Base-by-base conservation (phyloP, 768 basidiomycete genomes). In the Boletus subcaerulescens region DNA sequence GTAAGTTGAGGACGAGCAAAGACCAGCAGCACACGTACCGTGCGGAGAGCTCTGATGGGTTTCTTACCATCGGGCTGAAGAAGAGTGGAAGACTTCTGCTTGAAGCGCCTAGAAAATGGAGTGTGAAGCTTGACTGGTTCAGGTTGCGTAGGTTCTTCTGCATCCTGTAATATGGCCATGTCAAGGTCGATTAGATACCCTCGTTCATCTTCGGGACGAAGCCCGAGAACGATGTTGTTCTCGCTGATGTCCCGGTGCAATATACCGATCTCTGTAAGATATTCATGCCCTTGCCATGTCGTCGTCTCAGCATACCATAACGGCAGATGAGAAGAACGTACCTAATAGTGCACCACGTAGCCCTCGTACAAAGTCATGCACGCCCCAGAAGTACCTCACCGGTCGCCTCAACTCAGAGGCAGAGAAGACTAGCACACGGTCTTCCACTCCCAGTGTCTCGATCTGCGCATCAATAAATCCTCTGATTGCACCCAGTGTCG, bases 161-260 rank as follows among this genome's bases (percentile, higher is more conserved):
- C 22, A 22, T 35, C 8, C 12, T 50, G 49, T 15, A 46, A 7
- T 6, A 49, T 31, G 18, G 39, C 38, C 48, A 49, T 40, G 18
- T 49, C 48, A 3, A 40, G 14, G 29, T 49, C 48, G n/a, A 49
- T 36, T 33, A 47, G 46, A 4, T 47, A 47, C 4, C 46, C 46
- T 35, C 46, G 46, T 22, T 47, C 33, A 22, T 35, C 33, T 10
- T 17, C 32, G 2, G 46, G 46, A 22, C 33, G 40, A 20, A 22
- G 48, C 3, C 58, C 58, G 3, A 74, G 67, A 17, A 74, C 63
- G 7, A 75, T 60, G 44, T 73, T 73, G 13, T 72, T 71, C 29
- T 65, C 64, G 54, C 70, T 74, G 46, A 74, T 56, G 44, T 74
- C 69, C 5, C 70, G 59, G 39, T 73, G 71, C 3, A 73, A 47